These are phyloP conservation scores for Aspergillus sclerotialis DNA, from an alignment of 2,329 filamentous ascomycete genomes.

Conservation along the genomic window DNA sequence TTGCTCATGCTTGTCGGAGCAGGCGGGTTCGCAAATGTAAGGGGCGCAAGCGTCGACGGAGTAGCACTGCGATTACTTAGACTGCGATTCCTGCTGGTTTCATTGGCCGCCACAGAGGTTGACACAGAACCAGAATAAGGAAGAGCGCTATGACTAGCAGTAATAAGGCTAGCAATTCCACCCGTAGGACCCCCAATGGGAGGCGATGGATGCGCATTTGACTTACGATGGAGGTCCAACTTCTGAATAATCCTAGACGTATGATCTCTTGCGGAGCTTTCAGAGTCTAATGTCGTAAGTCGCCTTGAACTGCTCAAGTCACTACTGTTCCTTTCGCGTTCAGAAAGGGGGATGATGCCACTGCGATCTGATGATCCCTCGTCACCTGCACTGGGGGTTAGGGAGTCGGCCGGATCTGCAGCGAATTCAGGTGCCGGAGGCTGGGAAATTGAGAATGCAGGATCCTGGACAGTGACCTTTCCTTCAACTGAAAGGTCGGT, in stretches of 20 bases:
- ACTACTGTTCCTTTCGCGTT: constrained; percentile 63
- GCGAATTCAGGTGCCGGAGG: constrained; percentile 87
- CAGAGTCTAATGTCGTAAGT: constrained; percentile 48
- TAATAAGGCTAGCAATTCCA: constrained; percentile 79
- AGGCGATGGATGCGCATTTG: constrained; percentile 42
- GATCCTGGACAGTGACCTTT: constrained; percentile 45
- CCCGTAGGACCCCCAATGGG: constrained; percentile 42
- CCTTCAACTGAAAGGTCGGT: constrained; percentile 41
- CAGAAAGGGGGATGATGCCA: constrained; percentile 60
- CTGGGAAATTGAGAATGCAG: constrained; percentile 88
- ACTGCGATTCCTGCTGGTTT: constrained; percentile 27
- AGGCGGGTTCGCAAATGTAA: constrained; percentile 75
- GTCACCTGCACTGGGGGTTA: constrained; percentile 48
- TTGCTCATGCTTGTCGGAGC: constrained; percentile 80
- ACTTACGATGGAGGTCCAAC: constrained; percentile 79
- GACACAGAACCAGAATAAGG: constrained; percentile 51
- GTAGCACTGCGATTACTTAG: constrained; percentile 39
- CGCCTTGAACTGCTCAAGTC: constrained; percentile 54
- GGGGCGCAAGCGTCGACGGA: constrained; percentile 65
- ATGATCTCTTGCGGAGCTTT: constrained; percentile 65
- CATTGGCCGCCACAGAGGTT: constrained; percentile 30
- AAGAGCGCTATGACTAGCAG: constrained; percentile 72
- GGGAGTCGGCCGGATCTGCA: constrained; percentile 65
- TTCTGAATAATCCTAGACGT: constrained; percentile 87
- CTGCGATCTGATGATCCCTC: constrained; percentile 55